Base-by-base conservation (phyloP, 306 rosid genomes). In the Rubus parviflorus region DNA sequence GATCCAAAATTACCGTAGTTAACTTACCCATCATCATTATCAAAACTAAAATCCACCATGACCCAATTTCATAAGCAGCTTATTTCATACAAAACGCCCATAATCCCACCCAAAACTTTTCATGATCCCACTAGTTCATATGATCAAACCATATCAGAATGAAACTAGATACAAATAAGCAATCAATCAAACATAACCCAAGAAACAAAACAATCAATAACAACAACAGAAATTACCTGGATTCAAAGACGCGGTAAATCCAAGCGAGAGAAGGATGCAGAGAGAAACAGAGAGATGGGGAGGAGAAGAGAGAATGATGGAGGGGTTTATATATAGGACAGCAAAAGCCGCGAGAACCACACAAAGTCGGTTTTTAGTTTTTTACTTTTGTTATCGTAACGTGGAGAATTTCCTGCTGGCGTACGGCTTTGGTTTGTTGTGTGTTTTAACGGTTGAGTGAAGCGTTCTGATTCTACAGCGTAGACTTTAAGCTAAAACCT, bases 331-430 rank as follows among this genome's bases (percentile, higher is more conserved):
- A 75, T 47, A 75, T 61, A 68, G 42, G 25, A 40, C 15, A 11
- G 46, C 8, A 30, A 80, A 45, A 43, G 51, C 54, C 66, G 35
- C 45, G 35, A 48, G 42, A 74, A 68, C 79, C 56, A 45, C 79
- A 74, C 63, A 67, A 19, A 30, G 49, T 9, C 22, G 40, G 22
- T 4, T 19, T 45, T 51, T 35, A 11, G 42, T 19, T 61, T 63
- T 48, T 51, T 35, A 11, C 53, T 19, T 61, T 63, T 48, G 9
- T 42, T 64, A 23, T 52, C 38, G 7, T 13, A 48, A 20, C 40
- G 20, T 47, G 19, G 54, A 15, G 19, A 43, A 13, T 14, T 75
- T 17, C 17, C 51, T 37, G 37, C 37, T 40, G 12, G 12, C 71
- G 72, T 46, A 75, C 78, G 71, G 23, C 71, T 25, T 61, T 22